Percentiles rank a stretch among this genome's conserved stretches.
phyloP scores from a whole-genome alignment of 164 flowering plant genomes.

The Chimonanthus salicifolius region DNA sequence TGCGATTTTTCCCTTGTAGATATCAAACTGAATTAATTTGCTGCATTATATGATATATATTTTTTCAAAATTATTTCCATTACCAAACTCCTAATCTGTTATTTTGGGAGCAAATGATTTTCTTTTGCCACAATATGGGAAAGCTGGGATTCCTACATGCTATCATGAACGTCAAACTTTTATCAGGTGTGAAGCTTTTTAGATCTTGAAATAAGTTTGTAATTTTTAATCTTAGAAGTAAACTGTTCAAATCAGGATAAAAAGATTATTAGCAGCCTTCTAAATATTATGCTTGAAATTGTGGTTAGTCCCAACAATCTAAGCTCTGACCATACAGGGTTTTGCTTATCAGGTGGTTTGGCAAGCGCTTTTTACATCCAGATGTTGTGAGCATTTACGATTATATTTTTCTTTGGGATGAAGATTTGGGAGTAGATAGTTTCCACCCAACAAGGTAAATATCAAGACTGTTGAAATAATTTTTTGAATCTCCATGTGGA shows the following conservation, averaged over 20 bases:
- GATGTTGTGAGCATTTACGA: slow-evolving; percentile 79
- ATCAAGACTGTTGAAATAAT: background rate
- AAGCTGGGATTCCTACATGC: background rate
- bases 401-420: slow-evolving; percentile 96
- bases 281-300: background rate
- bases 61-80: too few species aligned
- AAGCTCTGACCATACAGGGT: background rate
- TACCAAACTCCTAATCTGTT: background rate
- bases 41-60: too few species aligned
- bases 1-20: background rate
- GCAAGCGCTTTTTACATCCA: slow-evolving; percentile 95
- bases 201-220: background rate
- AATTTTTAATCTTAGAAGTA: background rate
- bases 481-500: slow-evolving; percentile 2
- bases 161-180: background rate
- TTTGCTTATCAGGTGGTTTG: slow-evolving; percentile 82
- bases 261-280: background rate
- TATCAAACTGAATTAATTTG: background rate
- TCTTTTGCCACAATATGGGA: background rate
- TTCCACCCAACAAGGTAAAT: slow-evolving; percentile 82
- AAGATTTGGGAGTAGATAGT: slow-evolving; percentile 85
- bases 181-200: background rate
- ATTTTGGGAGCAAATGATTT: background rate
- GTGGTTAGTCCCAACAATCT: background rate
- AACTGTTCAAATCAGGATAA: background rate